Percentiles rank a stretch among this genome's conserved stretches.
phyloP scores from a whole-genome alignment of 1,284 basidiomycete genomes.

The Sporisorium graminicola region DNA sequence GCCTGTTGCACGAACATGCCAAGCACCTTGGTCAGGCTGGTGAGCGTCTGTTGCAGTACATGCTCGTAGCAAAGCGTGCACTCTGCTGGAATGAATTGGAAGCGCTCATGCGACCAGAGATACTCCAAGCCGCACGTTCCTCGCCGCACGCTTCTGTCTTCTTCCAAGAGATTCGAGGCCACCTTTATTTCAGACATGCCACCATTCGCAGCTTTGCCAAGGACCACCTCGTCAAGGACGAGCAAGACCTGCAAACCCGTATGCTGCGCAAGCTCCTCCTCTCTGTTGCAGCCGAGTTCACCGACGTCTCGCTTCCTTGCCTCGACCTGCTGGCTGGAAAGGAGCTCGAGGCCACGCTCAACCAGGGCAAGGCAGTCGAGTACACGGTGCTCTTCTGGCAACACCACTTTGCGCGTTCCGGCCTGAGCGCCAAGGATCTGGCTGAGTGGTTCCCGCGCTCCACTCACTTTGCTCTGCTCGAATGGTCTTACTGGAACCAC shows the following conservation, averaged over 20 bases:
- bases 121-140: neutral
- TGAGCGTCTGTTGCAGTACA: constrained; percentile 4
- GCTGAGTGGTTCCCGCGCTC: constrained; percentile 12
- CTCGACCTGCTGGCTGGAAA: constrained; percentile 17
- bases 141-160: constrained; percentile 4
- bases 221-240: constrained; percentile 5
- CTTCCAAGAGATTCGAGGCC: constrained; percentile 5
- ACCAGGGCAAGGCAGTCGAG: constrained; percentile 7
- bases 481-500: constrained; percentile 12
- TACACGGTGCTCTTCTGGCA: constrained; percentile 12
- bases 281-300: constrained; percentile 53
- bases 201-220: constrained; percentile 8
- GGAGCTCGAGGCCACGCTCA: constrained; percentile 38
- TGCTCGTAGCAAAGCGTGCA: constrained; percentile 1
- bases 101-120: constrained; percentile 6
- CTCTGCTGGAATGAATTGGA: constrained; percentile 10
- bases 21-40: constrained; percentile 5
- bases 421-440: neutral
- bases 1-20: neutral
- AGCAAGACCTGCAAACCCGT: constrained; percentile 7
- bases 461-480: constrained; percentile 11
- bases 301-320: constrained; percentile 33
- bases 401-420: constrained; percentile 14
- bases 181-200: constrained; percentile 9
- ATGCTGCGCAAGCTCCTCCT: constrained; percentile 34